Percentiles rank a stretch among this genome's conserved stretches.
phyloP scores from a whole-genome alignment of 768 basidiomycete species.

The Chalciporus piperatus region DNA sequence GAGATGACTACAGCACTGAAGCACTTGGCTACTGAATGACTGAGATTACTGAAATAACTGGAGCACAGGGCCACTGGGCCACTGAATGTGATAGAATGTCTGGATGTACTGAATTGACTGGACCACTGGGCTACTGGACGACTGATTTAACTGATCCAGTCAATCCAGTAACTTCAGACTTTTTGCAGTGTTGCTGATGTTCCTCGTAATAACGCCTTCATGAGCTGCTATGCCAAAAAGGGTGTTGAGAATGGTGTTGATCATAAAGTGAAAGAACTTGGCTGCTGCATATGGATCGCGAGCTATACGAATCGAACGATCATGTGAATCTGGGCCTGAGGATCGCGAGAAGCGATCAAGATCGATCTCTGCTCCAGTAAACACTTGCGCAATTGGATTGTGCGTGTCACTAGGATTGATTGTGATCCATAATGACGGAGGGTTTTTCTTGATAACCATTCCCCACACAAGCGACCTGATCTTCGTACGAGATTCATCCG shows the following conservation, averaged over 20 bases:
- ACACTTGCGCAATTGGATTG: not conserved
- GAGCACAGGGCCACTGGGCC: too few relatives aligned
- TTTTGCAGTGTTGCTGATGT: too few relatives aligned
- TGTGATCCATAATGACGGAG: not conserved
- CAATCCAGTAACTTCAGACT: too few relatives aligned
- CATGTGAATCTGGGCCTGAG: not conserved
- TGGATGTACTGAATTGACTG: too few relatives aligned
- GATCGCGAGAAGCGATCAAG: not conserved
- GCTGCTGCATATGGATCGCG: not conserved
- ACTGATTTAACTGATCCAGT: too few relatives aligned
- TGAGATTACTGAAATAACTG: too few relatives aligned
- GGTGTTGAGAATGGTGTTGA: not conserved
- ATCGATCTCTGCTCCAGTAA: not conserved
- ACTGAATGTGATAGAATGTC: too few relatives aligned
- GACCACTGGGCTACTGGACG: too few relatives aligned
- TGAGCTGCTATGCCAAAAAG: conserved; percentile 6
- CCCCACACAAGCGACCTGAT: conserved; percentile 1
- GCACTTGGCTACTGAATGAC: too few relatives aligned
- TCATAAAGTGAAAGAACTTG: not conserved
- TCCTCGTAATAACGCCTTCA: too few relatives aligned
- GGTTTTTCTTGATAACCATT: not conserved
- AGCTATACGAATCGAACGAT: not conserved
- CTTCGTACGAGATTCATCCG: not conserved
- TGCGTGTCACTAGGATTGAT: conserved; percentile 3
- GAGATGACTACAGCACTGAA: too few relatives aligned